These are phyloP conservation scores for Daldinia childiae DNA, from an alignment of 495 filamentous ascomycete species.

Conservation along the genomic window DNA sequence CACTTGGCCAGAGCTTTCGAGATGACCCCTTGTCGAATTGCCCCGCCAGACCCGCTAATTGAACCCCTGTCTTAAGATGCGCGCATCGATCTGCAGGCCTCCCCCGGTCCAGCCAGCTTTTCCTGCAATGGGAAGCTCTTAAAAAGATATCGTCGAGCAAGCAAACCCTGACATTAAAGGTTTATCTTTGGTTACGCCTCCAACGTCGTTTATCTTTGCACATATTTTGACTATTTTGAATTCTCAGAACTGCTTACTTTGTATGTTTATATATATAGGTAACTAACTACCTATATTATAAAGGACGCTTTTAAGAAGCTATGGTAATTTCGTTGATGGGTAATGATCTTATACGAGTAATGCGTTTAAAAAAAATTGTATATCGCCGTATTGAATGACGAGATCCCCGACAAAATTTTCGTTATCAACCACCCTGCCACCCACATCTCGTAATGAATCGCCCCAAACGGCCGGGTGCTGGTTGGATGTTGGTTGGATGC, in stretches of 20 bases:
- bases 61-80: slow-evolving; percentile 36
- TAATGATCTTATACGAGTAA: not conserved
- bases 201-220: slow-evolving; percentile 6
- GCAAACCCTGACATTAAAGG: slow-evolving; percentile 19
- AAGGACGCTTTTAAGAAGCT: not conserved
- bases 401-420: slow-evolving; percentile 19
- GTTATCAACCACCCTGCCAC: slow-evolving; percentile 9
- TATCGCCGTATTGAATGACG: slow-evolving; percentile 4
- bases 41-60: slow-evolving; percentile 11
- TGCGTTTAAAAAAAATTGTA: not conserved
- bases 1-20: slow-evolving; percentile 20
- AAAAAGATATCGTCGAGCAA: slow-evolving; percentile 31
- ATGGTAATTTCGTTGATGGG: not conserved
- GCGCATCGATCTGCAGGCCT: slow-evolving; percentile 38
- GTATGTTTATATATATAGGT: no score
- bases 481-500: slow-evolving; percentile 25
- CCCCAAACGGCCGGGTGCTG: slow-evolving; percentile 40
- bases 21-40: not conserved
- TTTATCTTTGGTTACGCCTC: slow-evolving; percentile 22
- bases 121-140: slow-evolving; percentile 41
- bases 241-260: slow-evolving; percentile 1
- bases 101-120: slow-evolving; percentile 21
- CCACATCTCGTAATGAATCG: slow-evolving; percentile 26
- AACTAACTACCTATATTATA: no score
- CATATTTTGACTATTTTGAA: not conserved